Percentiles rank a stretch among this genome's conserved stretches.
Evolutionary conservation across 169 alveolate species (phyloP).

Genomic region (Cryptosporidium bovis): DNA sequence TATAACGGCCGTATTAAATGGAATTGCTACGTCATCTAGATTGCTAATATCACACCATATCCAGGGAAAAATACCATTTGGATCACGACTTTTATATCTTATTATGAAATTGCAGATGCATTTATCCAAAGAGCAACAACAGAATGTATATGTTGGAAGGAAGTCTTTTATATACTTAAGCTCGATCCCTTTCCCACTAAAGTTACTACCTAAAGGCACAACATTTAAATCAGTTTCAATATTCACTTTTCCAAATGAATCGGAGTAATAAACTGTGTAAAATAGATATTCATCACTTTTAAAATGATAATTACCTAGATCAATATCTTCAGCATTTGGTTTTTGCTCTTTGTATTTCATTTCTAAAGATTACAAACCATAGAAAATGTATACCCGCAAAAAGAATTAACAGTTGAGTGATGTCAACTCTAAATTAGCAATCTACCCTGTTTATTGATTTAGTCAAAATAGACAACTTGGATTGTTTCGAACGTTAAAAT

Average conservation of each 20-base stretch:
- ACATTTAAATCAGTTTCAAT: not conserved
- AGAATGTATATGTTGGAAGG: slow-evolving; percentile 46
- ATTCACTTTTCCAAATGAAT: slow-evolving; percentile 8
- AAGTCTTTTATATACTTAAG: slow-evolving; percentile 35
- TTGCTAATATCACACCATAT: slow-evolving; percentile 51
- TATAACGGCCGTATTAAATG: slow-evolving; percentile 15
- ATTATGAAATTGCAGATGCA: slow-evolving; percentile 34
- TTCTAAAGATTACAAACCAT: not conserved
- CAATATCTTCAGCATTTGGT: not conserved
- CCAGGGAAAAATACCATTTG: slow-evolving; percentile 47
- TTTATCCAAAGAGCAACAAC: slow-evolving; percentile 32
- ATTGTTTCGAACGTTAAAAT: no score
- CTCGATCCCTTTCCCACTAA: slow-evolving; percentile 3
- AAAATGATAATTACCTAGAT: not conserved
- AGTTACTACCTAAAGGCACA: not conserved
- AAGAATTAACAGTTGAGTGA: no score
- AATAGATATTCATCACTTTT: slow-evolving; percentile 13
- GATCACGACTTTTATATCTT: slow-evolving; percentile 62
- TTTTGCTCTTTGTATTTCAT: slow-evolving; percentile 23
- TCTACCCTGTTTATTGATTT: no score
- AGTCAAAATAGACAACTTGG: no score
- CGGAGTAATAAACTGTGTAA: slow-evolving; percentile 44
- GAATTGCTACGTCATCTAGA: slow-evolving; percentile 15
- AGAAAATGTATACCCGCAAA: no score
- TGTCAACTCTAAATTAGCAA: no score